These are phyloP conservation scores for Phytophthora melonis DNA, from an alignment of 352 stramenopile species.

Conservation along the genomic window DNA sequence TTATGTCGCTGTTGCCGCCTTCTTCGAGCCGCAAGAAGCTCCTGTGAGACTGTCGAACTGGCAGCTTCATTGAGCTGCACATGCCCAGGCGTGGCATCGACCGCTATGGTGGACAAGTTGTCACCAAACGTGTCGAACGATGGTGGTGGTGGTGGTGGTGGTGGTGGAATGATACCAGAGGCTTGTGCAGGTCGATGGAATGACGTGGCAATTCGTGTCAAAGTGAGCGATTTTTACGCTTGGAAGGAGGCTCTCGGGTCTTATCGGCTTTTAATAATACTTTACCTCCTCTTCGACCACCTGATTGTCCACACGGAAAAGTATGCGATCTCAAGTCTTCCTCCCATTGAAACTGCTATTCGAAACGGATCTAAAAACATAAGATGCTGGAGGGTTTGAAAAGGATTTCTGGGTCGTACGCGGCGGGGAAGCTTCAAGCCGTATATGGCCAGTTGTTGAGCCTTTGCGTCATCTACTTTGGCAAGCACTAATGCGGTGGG, in stretches of 20 bases:
- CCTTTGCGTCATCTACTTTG: conserved; percentile 2
- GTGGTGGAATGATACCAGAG: neutral
- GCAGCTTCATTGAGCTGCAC: neutral
- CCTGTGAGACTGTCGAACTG: conserved; percentile 5
- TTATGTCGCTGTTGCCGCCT: neutral
- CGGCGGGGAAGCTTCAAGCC: conserved; percentile 1
- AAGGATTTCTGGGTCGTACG: neutral
- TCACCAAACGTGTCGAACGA: neutral
- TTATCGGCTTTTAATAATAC: conserved; percentile 21
- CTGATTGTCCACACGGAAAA: neutral
- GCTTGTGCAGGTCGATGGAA: neutral
- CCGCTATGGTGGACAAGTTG: conserved; percentile 1
- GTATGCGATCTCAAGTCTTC: conserved; percentile 1
- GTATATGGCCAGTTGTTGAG: conserved; percentile 14
- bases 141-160: neutral
- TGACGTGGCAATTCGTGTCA: conserved; percentile 3
- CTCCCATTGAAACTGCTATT: neutral
- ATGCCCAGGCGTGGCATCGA: conserved; percentile 7
- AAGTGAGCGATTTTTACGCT: neutral
- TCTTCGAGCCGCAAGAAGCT: conserved; percentile 12
- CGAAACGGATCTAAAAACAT: neutral
- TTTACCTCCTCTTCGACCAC: conserved; percentile 15
- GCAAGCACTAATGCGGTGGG: neutral
- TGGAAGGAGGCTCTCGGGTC: conserved; percentile 11
- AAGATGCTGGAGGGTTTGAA: conserved; percentile 8